Percentiles rank a stretch among this genome's conserved stretches.
These are phyloP conservation scores for Marasmius fiardii DNA, from an alignment of 1,284 basidiomycete genomes.

Conservation along the genomic window DNA sequence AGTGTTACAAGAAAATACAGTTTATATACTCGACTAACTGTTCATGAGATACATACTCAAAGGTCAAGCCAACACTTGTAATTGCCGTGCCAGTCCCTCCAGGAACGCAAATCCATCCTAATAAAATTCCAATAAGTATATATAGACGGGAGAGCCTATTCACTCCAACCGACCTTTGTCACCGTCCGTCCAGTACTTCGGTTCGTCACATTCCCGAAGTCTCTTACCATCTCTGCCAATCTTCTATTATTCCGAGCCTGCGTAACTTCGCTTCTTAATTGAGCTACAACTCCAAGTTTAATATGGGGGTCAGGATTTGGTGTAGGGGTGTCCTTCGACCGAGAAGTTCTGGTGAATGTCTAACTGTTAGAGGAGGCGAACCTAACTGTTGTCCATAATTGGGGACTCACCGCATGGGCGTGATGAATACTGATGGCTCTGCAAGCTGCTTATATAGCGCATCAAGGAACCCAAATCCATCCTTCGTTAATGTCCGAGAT, in stretches of 20 bases:
- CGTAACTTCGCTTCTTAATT: slow-evolving; percentile 50
- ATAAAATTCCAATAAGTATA: neutral
- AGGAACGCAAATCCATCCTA: slow-evolving; percentile 70
- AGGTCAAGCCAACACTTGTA: slow-evolving; percentile 32
- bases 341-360: slow-evolving; percentile 13
- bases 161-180: slow-evolving; percentile 46
- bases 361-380: neutral
- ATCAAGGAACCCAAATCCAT: slow-evolving; percentile 67
- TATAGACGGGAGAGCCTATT: neutral
- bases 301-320: slow-evolving; percentile 36
- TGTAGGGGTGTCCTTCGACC: slow-evolving; percentile 27
- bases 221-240: slow-evolving; percentile 59
- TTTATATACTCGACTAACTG: neutral
- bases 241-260: slow-evolving; percentile 46
- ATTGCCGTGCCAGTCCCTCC: slow-evolving; percentile 50
- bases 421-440: slow-evolving; percentile 56
- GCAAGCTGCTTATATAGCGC: slow-evolving; percentile 63
- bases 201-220: slow-evolving; percentile 66
- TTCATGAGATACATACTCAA: too few species aligned
- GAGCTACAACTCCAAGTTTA: slow-evolving; percentile 56
- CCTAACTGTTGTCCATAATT: neutral
- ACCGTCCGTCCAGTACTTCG: slow-evolving; percentile 61
- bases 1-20: too few species aligned
- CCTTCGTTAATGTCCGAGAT: slow-evolving; percentile 64
- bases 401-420: slow-evolving; percentile 42